Percentiles rank a stretch among this genome's conserved stretches.
These are phyloP conservation scores for Protea cynaroides DNA, from an alignment of 164 flowering plant genomes.

Conservation along the genomic window DNA sequence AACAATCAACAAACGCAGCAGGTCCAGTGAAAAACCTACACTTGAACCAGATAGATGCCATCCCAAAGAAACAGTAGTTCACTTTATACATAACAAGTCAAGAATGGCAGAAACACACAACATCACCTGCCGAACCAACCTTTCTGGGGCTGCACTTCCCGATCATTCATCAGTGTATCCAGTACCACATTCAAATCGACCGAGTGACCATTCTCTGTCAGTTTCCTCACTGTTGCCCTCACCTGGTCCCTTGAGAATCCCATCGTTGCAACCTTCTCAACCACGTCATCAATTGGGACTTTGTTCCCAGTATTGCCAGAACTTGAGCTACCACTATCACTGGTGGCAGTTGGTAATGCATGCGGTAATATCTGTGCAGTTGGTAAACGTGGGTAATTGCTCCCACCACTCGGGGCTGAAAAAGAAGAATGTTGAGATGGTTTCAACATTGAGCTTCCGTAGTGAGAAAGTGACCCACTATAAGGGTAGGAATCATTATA, in stretches of 20 bases:
- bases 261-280: slow-evolving; percentile 79
- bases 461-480: slow-evolving; percentile 49
- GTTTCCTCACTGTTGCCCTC: slow-evolving; percentile 66
- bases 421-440: slow-evolving; percentile 35
- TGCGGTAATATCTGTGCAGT: slow-evolving; percentile 81
- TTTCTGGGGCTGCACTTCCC: slow-evolving; percentile 40
- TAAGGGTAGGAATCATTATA: slow-evolving; percentile 47
- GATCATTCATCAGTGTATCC: slow-evolving; percentile 89
- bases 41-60: too few relatives aligned
- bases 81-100: too few relatives aligned
- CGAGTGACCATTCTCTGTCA: slow-evolving; percentile 90
- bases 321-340: slow-evolving; percentile 41
- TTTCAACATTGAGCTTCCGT: slow-evolving; percentile 42
- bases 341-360: slow-evolving; percentile 66
- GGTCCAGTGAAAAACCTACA: too few relatives aligned
- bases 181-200: slow-evolving; percentile 88
- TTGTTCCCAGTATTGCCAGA: slow-evolving; percentile 65
- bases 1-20: too few relatives aligned
- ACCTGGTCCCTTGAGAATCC: slow-evolving; percentile 91
- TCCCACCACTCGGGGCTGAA: slow-evolving; percentile 42
- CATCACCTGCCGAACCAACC: too few relatives aligned
- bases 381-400: slow-evolving; percentile 73
- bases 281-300: slow-evolving; percentile 87
- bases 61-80: too few relatives aligned
- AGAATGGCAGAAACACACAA: too few relatives aligned